Base-by-base conservation (phyloP, 495 filamentous ascomycete genomes). In the Tuber aestivum region DNA sequence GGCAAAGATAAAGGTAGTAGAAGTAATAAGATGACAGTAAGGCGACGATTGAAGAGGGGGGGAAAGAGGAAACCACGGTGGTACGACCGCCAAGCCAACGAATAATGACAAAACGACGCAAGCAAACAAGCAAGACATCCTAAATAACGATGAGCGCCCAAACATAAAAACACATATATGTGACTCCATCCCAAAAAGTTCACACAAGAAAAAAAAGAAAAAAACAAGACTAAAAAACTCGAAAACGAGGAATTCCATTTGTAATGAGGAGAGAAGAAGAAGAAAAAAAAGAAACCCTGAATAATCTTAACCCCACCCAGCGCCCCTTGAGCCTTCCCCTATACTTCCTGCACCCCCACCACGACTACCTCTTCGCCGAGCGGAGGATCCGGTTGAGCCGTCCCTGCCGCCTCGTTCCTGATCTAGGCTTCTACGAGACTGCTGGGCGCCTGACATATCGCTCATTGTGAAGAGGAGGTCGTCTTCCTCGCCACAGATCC, bases 391-490 rank as follows among this genome's bases (percentile, higher is more conserved):
- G 27, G 71, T 71, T 35, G 78, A 74, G 41, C 27, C 68, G 44
- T 76, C 73, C 68, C 74, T 56, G 21, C 78, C 45, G 27, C 78
- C 73, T 41, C 70, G 70, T 41, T 79, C 79, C 50, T 80, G 78
- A 35, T 83, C 81, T 20, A 72, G 70, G 71, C 81, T 83, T 50
- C 75, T 78, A 42, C 81, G 78, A 70, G 79, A 76, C 27, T 82
- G 75, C 20, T 81, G 77, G 41, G 75, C 76, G 74, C 74, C 70
- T 10, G 72, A 80, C 81, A 83, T 79, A 45, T 83, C 81, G 40
- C 81, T 83, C 79, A 83, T 83, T 41, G 81, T 73, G 79, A 83
- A 83, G 45, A 83, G 77, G 35, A 83, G 71, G 61, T 83, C 81
- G 42, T 83, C 81, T 37, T 81, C 77, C 65, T 83, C 81, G 3